Evolutionary conservation across 225 moss, liverwort and hornwort species (phyloP).

Genomic region (Pseudoscleropodium purum): DNA sequence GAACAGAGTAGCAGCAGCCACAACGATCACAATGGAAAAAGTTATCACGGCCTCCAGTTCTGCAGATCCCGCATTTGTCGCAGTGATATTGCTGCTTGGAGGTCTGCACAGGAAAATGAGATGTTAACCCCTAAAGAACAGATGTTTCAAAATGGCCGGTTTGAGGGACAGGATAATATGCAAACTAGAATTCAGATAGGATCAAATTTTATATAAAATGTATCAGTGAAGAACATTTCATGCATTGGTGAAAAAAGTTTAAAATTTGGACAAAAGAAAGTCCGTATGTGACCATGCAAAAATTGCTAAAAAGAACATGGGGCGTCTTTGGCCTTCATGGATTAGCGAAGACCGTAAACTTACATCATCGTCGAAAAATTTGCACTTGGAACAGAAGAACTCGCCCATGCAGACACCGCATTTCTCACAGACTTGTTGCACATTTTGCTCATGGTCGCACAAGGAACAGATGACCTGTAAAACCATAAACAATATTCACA

Average conservation of each 20-base stretch:
- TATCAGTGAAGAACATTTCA: neutral
- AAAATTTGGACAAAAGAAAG: neutral
- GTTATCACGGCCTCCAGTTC: slow-evolving; percentile 84
- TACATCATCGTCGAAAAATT: slow-evolving; percentile 80
- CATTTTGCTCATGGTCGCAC: slow-evolving; percentile 77
- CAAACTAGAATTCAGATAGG: neutral
- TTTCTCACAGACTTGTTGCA: slow-evolving; percentile 66
- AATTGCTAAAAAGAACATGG: no score
- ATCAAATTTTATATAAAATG: neutral
- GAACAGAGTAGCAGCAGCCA: slow-evolving; percentile 69
- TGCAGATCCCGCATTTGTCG: slow-evolving; percentile 90
- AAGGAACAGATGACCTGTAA: slow-evolving; percentile 74
- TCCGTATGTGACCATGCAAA: no score
- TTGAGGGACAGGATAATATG: neutral
- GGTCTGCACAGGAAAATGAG: slow-evolving; percentile 13
- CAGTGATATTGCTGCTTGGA: slow-evolving; percentile 82
- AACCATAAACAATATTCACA: neutral
- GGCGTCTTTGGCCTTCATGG: no score
- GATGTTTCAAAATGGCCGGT: neutral
- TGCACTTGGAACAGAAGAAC: slow-evolving; percentile 77
- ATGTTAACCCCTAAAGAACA: neutral
- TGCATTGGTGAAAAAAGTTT: neutral
- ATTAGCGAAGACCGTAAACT: neutral
- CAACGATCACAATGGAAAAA: slow-evolving; percentile 94
- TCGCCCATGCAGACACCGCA: slow-evolving; percentile 97